phyloP scores from a whole-genome alignment of 805 yeast species.

The Saturnispora besseyi region DNA sequence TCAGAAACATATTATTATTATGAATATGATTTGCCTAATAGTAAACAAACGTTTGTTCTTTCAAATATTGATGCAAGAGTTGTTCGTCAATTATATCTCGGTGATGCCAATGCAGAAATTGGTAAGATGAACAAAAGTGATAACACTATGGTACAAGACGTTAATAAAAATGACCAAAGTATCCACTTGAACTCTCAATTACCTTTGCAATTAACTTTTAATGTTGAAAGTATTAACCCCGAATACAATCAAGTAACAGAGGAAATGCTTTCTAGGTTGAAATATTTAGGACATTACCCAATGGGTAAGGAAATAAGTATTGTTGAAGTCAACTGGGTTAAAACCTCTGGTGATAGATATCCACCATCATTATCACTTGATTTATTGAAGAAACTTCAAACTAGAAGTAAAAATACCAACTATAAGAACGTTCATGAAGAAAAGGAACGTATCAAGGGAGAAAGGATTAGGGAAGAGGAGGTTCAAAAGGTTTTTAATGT shows the following conservation, averaged over 20 bases:
- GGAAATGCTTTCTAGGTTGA: constrained; percentile 48
- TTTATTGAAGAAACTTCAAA: constrained; percentile 48
- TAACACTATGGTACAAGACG: neutral
- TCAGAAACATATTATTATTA: constrained; percentile 60
- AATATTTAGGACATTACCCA: constrained; percentile 76
- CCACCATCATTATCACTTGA: constrained; percentile 34
- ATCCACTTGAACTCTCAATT: constrained; percentile 40
- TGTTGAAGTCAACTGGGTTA: constrained; percentile 76
- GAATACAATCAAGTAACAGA: constrained; percentile 49
- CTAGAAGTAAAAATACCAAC: constrained; percentile 43
- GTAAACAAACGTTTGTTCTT: constrained; percentile 57
- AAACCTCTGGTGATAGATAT: neutral
- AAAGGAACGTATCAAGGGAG: constrained; percentile 18
- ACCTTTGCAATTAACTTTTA: constrained; percentile 55
- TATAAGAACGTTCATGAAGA: constrained; percentile 53
- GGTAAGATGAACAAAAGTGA: neutral
- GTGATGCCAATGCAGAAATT: constrained; percentile 1
- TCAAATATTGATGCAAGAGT: constrained; percentile 77
- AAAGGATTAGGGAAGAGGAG: constrained; percentile 11
- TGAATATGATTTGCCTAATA: constrained; percentile 51
- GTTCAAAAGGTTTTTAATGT: constrained; percentile 5
- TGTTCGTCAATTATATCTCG: constrained; percentile 4
- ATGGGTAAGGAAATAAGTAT: constrained; percentile 77
- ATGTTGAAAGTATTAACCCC: constrained; percentile 53
- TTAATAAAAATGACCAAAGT: neutral